Evolutionary conservation across 1,284 basidiomycete species (phyloP), one percentile per base, ranked within the genome.

Genomic region (Ustanciosporium gigantosporum): DNA sequence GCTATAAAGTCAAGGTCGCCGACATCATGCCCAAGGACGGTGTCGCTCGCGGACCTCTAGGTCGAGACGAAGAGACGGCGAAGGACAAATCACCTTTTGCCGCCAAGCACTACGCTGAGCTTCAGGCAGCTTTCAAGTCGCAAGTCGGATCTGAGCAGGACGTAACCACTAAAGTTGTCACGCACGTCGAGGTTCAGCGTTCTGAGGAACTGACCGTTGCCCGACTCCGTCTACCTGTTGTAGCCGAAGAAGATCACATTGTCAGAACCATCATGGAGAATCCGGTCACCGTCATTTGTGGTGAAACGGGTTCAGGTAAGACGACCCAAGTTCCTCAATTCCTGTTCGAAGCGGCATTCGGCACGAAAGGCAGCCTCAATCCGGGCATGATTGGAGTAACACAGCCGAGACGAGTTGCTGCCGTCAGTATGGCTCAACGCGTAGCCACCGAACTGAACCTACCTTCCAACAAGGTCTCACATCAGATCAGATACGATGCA

Each of bases 361-460:
- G 92, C 1, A 84, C 85, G 46, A 82, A 85, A 4, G 86, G 83
- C 15, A 89, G 89, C 74, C 88, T 93, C 44, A 95, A 97, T 78
- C 91, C 94, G 17, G 95, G 95, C 2, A 93, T 98, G 87, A 91
- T 99, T 65, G 95, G 93, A 14, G 85, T 98, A 34, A 99, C 95
- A 2, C 95, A 99, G 79, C 95, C 95, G 3, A 87, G 95, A 43
- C 87, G 95, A 76, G 95, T 99, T 9, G 95, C 95, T 9, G 94
- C 95, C 1, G 87, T 97, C 79, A 92, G 93, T 4, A 92, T 97
- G 85, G 91, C 94, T 0, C 81, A 86, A 22, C 91, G 95, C 37
- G 92, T 99, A 22, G 88, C 87, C 4, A 83, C 89, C 31, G 95
- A 99, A 79, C 82, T 99, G 9, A 87, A 87, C 4, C 80, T 97